Base-by-base conservation (phyloP, 192 early-diverging fungal genomes). In the Obelidium mucronatum region DNA sequence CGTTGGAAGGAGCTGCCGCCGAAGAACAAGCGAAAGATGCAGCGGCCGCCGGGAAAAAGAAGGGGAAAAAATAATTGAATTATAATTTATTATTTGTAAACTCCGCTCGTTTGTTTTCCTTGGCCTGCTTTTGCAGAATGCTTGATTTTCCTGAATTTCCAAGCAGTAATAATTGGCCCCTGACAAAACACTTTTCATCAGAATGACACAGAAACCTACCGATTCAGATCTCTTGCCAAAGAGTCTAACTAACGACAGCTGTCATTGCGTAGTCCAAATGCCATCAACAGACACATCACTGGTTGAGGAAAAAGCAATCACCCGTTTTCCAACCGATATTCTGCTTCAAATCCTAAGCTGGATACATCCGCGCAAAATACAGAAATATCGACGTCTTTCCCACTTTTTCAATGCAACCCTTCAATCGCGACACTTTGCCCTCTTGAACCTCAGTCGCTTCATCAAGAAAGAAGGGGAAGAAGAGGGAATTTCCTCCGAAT, bases 1-100 rank as follows among this genome's bases (percentile, higher is more conserved):
- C 78, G 22, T 73, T 69, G 66, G 73, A 78, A 67, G 79, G 65
- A 24, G 76, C 64, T 2, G 73, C 40, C 8, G 66, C 22, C 34
- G 79, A 81, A 34, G 68, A 44, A 42, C 33, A 3, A 36, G 74
- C 65, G 5, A 54, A 34, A 0, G 48, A 22, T 11, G 62, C 26
- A 13, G 40, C 22, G 2, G 73, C 71, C 6, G 74, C 71, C 34
- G 82, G 73, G 55, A 81, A 79, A 65, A 84, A 82, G 69, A 72
- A 11, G 4, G 80, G 76, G 26, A 84, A 84, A 64, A 73, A 77
- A 26, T 58, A 24, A 31, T 13, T 13, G 8, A 51, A 51, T 13
- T 51, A 51, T 13, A 51, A 51, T n/a, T n/a, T n/a, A n/a, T n/a
- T n/a, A n/a, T n/a, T n/a, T n/a, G n/a, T n/a, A n/a, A n/a, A n/a